Percentiles rank a stretch among this genome's conserved stretches.
These are phyloP conservation scores for Oxyria digyna DNA, from an alignment of 148 eudicot genomes.

Conservation along the genomic window DNA sequence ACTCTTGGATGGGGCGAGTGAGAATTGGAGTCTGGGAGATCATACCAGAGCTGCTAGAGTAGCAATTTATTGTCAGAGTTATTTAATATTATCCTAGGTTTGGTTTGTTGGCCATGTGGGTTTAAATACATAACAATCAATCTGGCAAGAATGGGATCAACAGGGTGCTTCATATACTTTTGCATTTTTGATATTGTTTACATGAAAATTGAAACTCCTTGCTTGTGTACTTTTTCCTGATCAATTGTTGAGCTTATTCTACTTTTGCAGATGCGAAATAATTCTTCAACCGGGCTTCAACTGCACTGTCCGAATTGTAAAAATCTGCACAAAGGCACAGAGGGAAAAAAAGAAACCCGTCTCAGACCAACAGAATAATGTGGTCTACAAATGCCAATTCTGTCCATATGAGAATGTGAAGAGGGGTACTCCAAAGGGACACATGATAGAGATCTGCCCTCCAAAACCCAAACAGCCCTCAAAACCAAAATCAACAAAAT, in stretches of 20 bases:
- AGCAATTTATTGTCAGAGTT: no score
- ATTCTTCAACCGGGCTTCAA: constrained; percentile 73
- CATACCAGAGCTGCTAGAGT: no score
- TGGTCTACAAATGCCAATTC: constrained; percentile 61
- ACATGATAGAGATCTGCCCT: constrained; percentile 43
- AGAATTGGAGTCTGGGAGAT: no score
- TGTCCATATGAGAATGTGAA: constrained; percentile 54
- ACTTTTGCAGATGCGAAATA: constrained; percentile 58
- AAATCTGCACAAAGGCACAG: constrained; percentile 29
- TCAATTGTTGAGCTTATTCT: background rate
- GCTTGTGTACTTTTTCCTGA: no score
- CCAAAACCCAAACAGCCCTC: constrained; percentile 25
- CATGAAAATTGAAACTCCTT: no score
- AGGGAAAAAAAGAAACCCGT: constrained; percentile 23
- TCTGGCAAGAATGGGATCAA: no score
- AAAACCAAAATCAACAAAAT: constrained; percentile 11
- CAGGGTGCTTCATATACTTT: no score
- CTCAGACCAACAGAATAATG: constrained; percentile 32
- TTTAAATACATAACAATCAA: no score
- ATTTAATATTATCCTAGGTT: no score
- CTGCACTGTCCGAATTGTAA: constrained; percentile 70
- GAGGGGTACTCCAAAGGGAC: constrained; percentile 71
- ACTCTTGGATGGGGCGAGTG: no score
- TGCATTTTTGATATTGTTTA: no score
- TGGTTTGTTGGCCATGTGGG: no score